Base-by-base conservation (phyloP, 2,329 filamentous ascomycete species). In the Alternaria sp. region DNA sequence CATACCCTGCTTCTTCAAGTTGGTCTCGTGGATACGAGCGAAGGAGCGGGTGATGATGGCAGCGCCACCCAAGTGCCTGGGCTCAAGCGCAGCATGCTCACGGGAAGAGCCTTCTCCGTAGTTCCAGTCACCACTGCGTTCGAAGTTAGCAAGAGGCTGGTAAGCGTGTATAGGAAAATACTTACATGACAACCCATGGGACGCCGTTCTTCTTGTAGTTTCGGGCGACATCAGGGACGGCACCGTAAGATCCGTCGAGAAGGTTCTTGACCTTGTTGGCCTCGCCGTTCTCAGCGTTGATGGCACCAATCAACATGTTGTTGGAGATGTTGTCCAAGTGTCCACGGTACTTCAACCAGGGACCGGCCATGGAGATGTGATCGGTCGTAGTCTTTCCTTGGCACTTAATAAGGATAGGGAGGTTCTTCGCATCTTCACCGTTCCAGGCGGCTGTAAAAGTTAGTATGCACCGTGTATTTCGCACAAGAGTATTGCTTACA, bases 1-100 rank as follows among this genome's bases (percentile, higher is more conserved):
- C 95, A 99, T 97, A 85, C 96, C 96, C 89, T 99, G 96, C 91
- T 99, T 99, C 93, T 99, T 99, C 86, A 99, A 85, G 89, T 99
- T 99, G 87, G 96, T 99, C 88, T 99, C 96, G 88, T 99, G 96
- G 80, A 99, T 99, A 91, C 96, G 96, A 78, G 96, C 96, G 81
- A 99, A 99, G 70, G 89, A 93, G 80, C 93, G 91, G 79, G 91
- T 94, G 81, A 99, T 96, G 86, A 99, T 97, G 78, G 95, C 96
- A 77, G 97, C 89, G 83, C 95, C 96, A 79, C 96, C 96, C 70
- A 99, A 90, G 86, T 98, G 95, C 81, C 96, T 91, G 80, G 96
- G 96, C 87, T 99, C 95, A 67, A 99, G 90, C 83, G 96, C 96
- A 74, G 96, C 96, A 82, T 99, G 96, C 87, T 99, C 96, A 88